A percentile compares a stretch with the other conserved stretches of the same genome.
Evolutionary conservation across 352 stramenopile species (phyloP).

Genomic region (Globisporangium uncinulatum): DNA sequence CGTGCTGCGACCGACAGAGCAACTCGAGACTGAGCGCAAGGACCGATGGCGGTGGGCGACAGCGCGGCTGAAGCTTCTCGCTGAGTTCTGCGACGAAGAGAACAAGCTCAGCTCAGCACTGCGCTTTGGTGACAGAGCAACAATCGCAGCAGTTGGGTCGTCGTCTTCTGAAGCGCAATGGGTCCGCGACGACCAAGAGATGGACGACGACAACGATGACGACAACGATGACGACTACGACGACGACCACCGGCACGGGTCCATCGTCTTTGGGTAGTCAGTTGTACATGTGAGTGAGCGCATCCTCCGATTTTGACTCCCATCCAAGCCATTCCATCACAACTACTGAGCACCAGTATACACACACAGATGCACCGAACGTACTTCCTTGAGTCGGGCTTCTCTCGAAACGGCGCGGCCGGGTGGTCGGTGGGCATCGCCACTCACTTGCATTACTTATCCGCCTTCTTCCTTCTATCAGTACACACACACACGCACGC

Average conservation of each 20-base stretch:
- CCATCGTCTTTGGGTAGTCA: conserved; percentile 37
- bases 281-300: neutral
- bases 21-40: conserved; percentile 54
- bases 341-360: too few relatives aligned
- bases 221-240: conserved; percentile 8
- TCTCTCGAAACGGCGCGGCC: too few relatives aligned
- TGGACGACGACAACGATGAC: conserved; percentile 1
- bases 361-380: neutral
- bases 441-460: neutral
- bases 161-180: neutral
- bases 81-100: conserved; percentile 79
- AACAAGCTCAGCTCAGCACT: conserved; percentile 51
- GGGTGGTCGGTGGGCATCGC: neutral
- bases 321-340: neutral
- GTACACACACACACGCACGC: neutral
- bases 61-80: conserved; percentile 59
- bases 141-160: neutral
- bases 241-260: conserved; percentile 14
- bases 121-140: neutral
- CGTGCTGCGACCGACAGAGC: conserved; percentile 21
- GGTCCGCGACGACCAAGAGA: conserved; percentile 1
- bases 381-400: neutral
- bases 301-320: too few relatives aligned
- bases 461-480: neutral
- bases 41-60: conserved; percentile 66